Evolutionary conservation across 768 basidiomycete species (phyloP).

Genomic region (Lentinula detonsa): DNA sequence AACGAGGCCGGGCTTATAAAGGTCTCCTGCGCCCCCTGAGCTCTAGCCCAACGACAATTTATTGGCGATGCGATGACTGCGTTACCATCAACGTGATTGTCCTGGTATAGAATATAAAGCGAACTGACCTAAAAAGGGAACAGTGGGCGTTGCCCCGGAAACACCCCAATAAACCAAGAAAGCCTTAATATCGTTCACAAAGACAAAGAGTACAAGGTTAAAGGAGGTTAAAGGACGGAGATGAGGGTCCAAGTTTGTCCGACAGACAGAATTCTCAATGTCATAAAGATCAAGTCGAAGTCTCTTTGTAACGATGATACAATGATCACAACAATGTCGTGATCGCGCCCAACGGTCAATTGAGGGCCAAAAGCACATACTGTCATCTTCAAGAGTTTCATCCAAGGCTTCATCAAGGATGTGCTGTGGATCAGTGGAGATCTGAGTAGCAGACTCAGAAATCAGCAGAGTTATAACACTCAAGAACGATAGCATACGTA

Average conservation of each 20-base stretch:
- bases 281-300: background rate
- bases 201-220: background rate
- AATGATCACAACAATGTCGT: background rate
- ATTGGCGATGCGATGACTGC: background rate
- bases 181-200: background rate
- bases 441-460: background rate
- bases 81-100: constrained; percentile 4
- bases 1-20: constrained; percentile 1
- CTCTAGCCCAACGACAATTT: background rate
- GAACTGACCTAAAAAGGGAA: background rate
- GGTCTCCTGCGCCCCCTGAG: background rate
- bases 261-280: background rate
- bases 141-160: background rate
- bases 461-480: background rate
- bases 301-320: background rate
- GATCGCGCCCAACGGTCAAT: background rate
- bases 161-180: background rate
- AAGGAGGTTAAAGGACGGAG: background rate
- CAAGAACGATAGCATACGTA: background rate
- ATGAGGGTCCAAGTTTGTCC: background rate
- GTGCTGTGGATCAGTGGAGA: background rate
- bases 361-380: background rate
- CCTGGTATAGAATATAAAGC: background rate
- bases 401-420: background rate
- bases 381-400: background rate